Conservation (phyloP, 257 asterid species). For the Cinchona pubescens region DNA sequence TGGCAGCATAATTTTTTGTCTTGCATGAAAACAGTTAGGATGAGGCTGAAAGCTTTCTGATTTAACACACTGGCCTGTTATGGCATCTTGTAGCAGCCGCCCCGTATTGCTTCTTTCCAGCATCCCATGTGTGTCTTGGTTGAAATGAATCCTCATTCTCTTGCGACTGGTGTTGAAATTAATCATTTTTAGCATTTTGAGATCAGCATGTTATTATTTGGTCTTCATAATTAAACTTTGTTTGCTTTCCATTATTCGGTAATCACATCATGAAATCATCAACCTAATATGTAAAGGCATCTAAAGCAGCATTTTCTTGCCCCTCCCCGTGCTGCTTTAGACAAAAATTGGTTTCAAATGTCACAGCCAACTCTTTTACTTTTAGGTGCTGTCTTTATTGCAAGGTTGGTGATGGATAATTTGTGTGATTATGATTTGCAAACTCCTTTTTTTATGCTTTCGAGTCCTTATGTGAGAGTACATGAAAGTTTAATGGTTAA, state of each 20-base stretch:
- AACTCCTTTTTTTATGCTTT: background rate
- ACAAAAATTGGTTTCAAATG: background rate
- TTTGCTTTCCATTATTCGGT: background rate
- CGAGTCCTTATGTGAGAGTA: too few species aligned
- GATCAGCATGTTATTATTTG: background rate
- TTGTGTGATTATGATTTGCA: slow-evolving; percentile 1
- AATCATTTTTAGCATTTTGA: background rate
- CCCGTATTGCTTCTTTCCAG: background rate
- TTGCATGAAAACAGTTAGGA: background rate
- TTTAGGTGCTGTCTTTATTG: background rate
- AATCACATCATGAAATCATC: background rate
- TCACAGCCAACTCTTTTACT: too few species aligned
- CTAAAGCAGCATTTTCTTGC: background rate
- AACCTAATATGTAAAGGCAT: background rate
- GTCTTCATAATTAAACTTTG: background rate
- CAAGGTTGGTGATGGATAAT: background rate
- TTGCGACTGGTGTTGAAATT: background rate
- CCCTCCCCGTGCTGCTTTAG: background rate
- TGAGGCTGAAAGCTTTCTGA: background rate
- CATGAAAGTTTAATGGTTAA: background rate
- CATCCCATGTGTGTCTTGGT: background rate
- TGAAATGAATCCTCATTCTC: slow-evolving; percentile 1
- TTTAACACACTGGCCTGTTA: background rate
- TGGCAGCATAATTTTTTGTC: background rate
- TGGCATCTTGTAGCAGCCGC: background rate